Evolutionary conservation across 306 rosid genomes (phyloP), one percentile per base, ranked within the genome.

Genomic region (Mimosa pudica): DNA sequence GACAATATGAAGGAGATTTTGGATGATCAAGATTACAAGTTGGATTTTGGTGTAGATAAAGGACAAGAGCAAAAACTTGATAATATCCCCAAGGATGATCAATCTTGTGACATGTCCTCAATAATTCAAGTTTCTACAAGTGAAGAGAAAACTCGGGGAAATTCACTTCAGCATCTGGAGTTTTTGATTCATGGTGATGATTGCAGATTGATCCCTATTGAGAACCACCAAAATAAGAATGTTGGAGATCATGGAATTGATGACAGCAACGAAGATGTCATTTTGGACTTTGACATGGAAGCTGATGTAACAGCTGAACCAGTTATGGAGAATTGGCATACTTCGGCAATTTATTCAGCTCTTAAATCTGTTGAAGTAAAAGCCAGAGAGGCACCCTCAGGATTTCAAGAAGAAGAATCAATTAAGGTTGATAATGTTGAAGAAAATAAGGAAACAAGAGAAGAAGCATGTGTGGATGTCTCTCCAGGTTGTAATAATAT

Each of bases 121-220:
- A 71, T 8, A 47, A 13, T 33, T 76, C 76, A 82, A 52, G 86
- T 80, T 75, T 73, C 71, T 74, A 74, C 35, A 65, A 63, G n/a
- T 46, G 79, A 55, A 46, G 85, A 82, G 64, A 66, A 73, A 30
- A 57, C 79, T 55, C 79, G 60, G 49, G 90, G 85, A 62, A 79
- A 74, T 86, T 80, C 73, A 16, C 76, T 81, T 24, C 88, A 74
- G 69, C 97, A 93, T 87, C 91, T 93, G 58, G 99, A 96, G 71
- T 96, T 96, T 85, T 89, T 84, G 86, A 89, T 96, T 82, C 92
- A 83, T 71, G 90, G 87, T 24, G 90, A 96, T 45, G 97, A 88
- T 80, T 88, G 92, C 81, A 84, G 86, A 12, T 73, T 96, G 89
- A 87, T 96, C 84, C 99, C 97, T n/a, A 79, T 96, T 69, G 97